Conservation (phyloP, 345 rosid species). For the Populus alba region DNA sequence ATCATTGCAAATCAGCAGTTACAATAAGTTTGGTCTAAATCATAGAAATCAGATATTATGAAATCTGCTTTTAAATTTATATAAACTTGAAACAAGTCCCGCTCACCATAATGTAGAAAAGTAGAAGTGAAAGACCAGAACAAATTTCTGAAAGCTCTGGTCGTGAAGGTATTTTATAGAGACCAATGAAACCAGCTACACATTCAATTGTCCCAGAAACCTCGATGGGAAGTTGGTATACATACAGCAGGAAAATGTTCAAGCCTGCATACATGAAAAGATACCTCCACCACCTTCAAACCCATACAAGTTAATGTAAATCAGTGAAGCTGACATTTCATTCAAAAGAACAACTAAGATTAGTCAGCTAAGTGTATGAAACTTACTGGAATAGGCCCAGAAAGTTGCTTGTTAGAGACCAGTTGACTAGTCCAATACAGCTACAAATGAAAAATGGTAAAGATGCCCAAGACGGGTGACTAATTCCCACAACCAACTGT, state of each 20-base stretch:
- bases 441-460: slow-evolving; percentile 55
- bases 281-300: slow-evolving; percentile 54
- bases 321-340: slow-evolving; percentile 9
- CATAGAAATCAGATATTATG: too few species aligned
- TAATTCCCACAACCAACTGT: slow-evolving; percentile 51
- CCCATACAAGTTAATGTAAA: slow-evolving; percentile 11
- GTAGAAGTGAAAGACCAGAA: slow-evolving; percentile 39
- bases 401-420: slow-evolving; percentile 58
- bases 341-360: not conserved
- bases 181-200: slow-evolving; percentile 41
- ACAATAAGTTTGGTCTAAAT: too few species aligned
- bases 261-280: slow-evolving; percentile 47
- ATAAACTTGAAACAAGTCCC: not conserved
- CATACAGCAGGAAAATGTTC: slow-evolving; percentile 42
- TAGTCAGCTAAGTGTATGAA: not conserved
- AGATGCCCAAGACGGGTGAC: slow-evolving; percentile 59
- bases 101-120: slow-evolving; percentile 50
- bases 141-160: slow-evolving; percentile 47
- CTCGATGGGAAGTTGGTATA: slow-evolving; percentile 47
- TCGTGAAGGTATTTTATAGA: slow-evolving; percentile 42
- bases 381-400: slow-evolving; percentile 50
- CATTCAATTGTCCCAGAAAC: slow-evolving; percentile 26
- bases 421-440: slow-evolving; percentile 46
- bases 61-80: not conserved
- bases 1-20: not conserved